Base-by-base conservation (phyloP, 108 stramenopile species). In the Cyclotella kingstonii region DNA sequence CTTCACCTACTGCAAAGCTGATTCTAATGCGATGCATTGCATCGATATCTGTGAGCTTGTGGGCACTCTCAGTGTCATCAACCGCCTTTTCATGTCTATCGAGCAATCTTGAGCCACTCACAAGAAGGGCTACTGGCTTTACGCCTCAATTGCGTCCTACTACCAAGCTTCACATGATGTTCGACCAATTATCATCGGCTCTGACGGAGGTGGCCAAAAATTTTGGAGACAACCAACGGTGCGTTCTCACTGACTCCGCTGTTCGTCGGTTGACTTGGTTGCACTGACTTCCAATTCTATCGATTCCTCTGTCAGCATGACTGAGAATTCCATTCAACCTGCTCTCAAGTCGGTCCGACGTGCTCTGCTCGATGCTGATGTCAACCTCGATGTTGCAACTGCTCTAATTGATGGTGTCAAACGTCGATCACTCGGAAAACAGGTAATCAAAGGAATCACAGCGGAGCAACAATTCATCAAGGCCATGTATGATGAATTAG, bases 401-500 rank as follows among this genome's bases (percentile, higher is more conserved):
- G 62, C 81, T 2, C 63, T 98, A 14, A 82, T 98, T 43, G 90
- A 94, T 10, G 90, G 90, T 15, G 95, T 98, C 5, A 89, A 88
- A 52, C 74, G 76, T 23, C 81, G 89, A 42, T 90, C 87, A 25
- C 61, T 98, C 18, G 97, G 95, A 6, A 76, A 78, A 61, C 77
- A 92, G 76, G 80, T 93, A 3, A 70, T 73, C 34, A 70, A 86
- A 66, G 95, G 93, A 28, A 94, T 96, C 7, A 89, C 93, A 6
- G 92, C 95, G 22, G 93, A 90, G 26, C 95, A 96, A 66, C 87
- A 92, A 65, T 96, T 96, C 76, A 72, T 96, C 36, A 96, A 96
- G 76, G 83, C 94, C 48, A 94, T 98, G 93, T 92, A 95, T 66
- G 95, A 96, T 66, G 95, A 98, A 69, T 73, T 98, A 5, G 63